Evolutionary conservation across 306 rosid species (phyloP).

Genomic region (Acmispon strigosus): DNA sequence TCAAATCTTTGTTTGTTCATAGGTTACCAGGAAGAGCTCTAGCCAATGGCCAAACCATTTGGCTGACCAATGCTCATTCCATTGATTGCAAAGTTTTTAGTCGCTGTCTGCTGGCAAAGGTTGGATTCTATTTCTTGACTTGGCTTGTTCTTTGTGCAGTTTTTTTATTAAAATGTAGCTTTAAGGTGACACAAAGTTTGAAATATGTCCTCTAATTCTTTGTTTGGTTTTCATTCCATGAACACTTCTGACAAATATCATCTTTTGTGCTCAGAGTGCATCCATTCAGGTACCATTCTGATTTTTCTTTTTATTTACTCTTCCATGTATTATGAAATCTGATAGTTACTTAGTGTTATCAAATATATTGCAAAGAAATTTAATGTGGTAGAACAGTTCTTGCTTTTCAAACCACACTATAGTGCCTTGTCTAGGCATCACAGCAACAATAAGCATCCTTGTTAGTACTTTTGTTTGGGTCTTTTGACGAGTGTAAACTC

Average conservation of each 20-base stretch:
- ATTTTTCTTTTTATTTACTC: neutral
- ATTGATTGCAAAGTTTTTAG: conserved; percentile 58
- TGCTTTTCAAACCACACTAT: too few species aligned
- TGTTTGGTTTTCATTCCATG: conserved; percentile 37
- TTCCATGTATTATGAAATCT: too few species aligned
- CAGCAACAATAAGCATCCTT: too few species aligned
- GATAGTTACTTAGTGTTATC: too few species aligned
- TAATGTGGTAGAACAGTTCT: too few species aligned
- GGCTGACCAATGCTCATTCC: conserved; percentile 60
- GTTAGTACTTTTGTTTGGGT: too few species aligned
- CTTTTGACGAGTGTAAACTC: too few species aligned
- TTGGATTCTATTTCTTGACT: conserved; percentile 23
- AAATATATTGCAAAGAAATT: too few species aligned
- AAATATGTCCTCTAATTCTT: conserved; percentile 6
- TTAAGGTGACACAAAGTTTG: neutral
- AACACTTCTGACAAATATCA: conserved; percentile 16
- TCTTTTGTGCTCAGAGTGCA: conserved; percentile 64
- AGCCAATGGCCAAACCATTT: conserved; percentile 47
- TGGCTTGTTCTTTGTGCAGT: neutral
- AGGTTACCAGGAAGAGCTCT: conserved; percentile 80
- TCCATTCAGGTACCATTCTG: conserved; percentile 61
- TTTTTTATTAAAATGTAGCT: neutral
- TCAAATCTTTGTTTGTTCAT: conserved; percentile 4
- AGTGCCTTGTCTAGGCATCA: too few species aligned
- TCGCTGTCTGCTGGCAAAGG: conserved; percentile 81